A percentile compares a stretch with the other conserved stretches of the same genome.
Conservation (phyloP, 768 basidiomycete species). For the Cubamyces sp. region DNA sequence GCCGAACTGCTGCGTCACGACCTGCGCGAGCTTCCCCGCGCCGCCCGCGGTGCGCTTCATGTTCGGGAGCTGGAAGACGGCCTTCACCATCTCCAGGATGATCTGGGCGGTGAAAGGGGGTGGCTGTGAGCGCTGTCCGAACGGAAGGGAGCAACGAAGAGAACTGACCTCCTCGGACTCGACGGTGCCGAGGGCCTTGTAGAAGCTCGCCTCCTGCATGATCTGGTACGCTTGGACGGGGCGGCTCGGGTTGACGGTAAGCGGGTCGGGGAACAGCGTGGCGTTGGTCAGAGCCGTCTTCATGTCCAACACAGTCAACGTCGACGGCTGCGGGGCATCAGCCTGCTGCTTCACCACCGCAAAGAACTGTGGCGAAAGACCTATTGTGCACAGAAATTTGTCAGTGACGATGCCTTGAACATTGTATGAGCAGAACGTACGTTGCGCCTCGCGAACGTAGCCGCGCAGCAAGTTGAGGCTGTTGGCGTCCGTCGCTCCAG, state of each 20-base stretch:
- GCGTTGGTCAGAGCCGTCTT: slow-evolving; percentile 48
- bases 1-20: slow-evolving; percentile 41
- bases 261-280: slow-evolving; percentile 43
- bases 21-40: slow-evolving; percentile 44
- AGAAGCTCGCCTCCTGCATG: slow-evolving; percentile 43
- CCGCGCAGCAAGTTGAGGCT: slow-evolving; percentile 46
- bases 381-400: slow-evolving; percentile 36
- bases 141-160: not conserved
- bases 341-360: slow-evolving; percentile 40
- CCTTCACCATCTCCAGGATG: slow-evolving; percentile 47
- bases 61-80: slow-evolving; percentile 49
- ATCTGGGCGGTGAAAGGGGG: not conserved
- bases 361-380: slow-evolving; percentile 44
- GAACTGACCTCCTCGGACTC: slow-evolving; percentile 39
- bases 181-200: slow-evolving; percentile 42
- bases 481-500: slow-evolving; percentile 36
- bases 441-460: slow-evolving; percentile 56
- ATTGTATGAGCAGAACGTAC: slow-evolving; percentile 37
- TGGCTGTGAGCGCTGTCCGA: not conserved
- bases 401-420: not conserved
- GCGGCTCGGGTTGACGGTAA: slow-evolving; percentile 44
- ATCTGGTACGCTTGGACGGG: slow-evolving; percentile 36
- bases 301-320: slow-evolving; percentile 45
- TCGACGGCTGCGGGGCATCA: slow-evolving; percentile 44
- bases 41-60: slow-evolving; percentile 50